Conservation (phyloP, 805 yeast species). For the Ogataea salicorniae region DNA sequence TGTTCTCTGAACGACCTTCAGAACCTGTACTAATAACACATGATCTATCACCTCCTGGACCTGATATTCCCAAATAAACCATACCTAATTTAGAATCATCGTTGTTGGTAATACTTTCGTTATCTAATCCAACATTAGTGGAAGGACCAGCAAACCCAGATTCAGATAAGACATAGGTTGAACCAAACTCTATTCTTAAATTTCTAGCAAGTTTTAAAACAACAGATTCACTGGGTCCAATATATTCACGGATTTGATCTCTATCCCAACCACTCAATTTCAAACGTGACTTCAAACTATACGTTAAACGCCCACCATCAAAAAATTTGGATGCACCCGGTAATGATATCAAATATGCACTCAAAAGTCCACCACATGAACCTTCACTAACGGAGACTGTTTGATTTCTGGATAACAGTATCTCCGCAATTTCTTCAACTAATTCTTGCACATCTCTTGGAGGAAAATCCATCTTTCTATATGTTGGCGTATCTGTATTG, state of each 20-base stretch:
- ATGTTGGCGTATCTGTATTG: neutral
- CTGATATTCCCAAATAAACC: slow-evolving; percentile 66
- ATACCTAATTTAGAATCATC: slow-evolving; percentile 48
- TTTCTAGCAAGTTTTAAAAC: slow-evolving; percentile 75
- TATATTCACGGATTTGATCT: slow-evolving; percentile 62
- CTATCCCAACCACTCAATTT: slow-evolving; percentile 76
- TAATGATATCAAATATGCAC: slow-evolving; percentile 73
- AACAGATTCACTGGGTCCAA: slow-evolving; percentile 77
- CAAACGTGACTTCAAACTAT: slow-evolving; percentile 69
- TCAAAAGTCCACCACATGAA: slow-evolving; percentile 83
- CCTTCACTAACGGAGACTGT: slow-evolving; percentile 82
- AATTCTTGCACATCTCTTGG: slow-evolving; percentile 47
- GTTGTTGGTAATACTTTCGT: slow-evolving; percentile 20
- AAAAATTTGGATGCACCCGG: slow-evolving; percentile 84
- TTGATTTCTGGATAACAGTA: slow-evolving; percentile 47
- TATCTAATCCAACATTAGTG: slow-evolving; percentile 32
- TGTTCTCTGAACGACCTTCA: slow-evolving; percentile 56
- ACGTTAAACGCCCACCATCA: slow-evolving; percentile 79
- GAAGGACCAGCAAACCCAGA: slow-evolving; percentile 87
- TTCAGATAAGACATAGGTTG: slow-evolving; percentile 77
- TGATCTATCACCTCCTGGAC: slow-evolving; percentile 55
- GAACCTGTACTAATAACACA: slow-evolving; percentile 39
- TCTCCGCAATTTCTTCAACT: slow-evolving; percentile 53
- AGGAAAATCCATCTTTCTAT: slow-evolving; percentile 43
- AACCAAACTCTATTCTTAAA: slow-evolving; percentile 72